Evolutionary conservation across 1,284 basidiomycete species (phyloP), one percentile per base, ranked within the genome.

Genomic region (Wolfiporia cocos): DNA sequence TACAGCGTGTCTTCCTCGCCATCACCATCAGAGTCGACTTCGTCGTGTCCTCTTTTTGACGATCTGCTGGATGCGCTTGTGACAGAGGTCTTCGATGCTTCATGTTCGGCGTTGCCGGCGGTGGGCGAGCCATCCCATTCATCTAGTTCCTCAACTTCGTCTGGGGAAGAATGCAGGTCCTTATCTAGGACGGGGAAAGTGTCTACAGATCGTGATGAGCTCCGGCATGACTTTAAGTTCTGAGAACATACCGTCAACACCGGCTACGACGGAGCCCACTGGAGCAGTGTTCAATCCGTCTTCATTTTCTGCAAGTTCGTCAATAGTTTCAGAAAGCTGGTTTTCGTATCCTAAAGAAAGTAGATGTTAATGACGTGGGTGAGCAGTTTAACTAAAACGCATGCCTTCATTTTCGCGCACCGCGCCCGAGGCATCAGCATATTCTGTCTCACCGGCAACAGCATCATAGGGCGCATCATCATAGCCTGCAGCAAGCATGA

Each of bases 21-120:
- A 18, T 63, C 61, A 26, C 65, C 68, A 26, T 63, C 62, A 2
- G 56, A 49, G 19, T 75, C 76, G 28, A 72, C 56, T 44, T 76
- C 73, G 17, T 72, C 69, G 40, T 70, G 65, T 28, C 63, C 64
- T 46, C 77, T 62, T 57, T 79, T 79, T 18, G 65, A 64, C 19
- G 64, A 57, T 44, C 60, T 70, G 48, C 72, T 77, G 17, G 73
- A 71, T 21, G 74, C 57, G 4, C 71, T 51, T 2, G 48, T 38
- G 2, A 35, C 34, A 3, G 34, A 32, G 31, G n/a, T 3, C 26
- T 26, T 9, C 17, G 14, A 29, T 34, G 22, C 18, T 41, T 28
- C 15, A 19, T n/a, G n/a, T 4, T 11, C 30, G 17, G 21, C 14
- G 22, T 21, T 7, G 15, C 18, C 30, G 19, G 22, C 30, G 3